Conservation (phyloP, 1,139 yeast species). For the Lodderomyces orthopsilosis region DNA sequence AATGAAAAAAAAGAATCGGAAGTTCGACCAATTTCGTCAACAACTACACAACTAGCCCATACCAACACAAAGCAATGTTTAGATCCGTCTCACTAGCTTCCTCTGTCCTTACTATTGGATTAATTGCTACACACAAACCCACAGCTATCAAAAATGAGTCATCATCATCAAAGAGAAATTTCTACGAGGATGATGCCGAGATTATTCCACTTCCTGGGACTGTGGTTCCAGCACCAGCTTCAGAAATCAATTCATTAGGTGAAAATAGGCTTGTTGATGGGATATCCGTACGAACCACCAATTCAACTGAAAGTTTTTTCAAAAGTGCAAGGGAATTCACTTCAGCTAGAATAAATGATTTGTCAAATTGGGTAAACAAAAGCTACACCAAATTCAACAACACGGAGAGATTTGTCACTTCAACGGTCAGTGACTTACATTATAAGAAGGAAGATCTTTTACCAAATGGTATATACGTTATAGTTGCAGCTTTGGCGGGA, state of each 20-base stretch:
- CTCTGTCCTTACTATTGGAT: conserved; percentile 12
- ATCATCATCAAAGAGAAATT: conserved; percentile 37
- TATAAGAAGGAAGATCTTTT: conserved; percentile 69
- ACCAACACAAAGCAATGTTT: conserved; percentile 9
- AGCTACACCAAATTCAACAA: conserved; percentile 51
- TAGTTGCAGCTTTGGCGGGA: conserved; percentile 78
- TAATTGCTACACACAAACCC: conserved; percentile 7
- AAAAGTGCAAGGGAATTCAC: conserved; percentile 42
- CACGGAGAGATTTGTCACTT: conserved; percentile 65
- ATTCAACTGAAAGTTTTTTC: conserved; percentile 47
- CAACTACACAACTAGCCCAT: not conserved
- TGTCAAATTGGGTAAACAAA: conserved; percentile 25
- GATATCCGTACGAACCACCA: conserved; percentile 54
- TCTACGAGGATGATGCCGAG: conserved; percentile 59
- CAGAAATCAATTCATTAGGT: conserved; percentile 41
- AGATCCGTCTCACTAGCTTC: conserved; percentile 10
- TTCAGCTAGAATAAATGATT: conserved; percentile 16
- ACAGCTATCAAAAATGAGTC: conserved; percentile 20
- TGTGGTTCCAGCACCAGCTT: conserved; percentile 48
- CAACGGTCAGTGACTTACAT: conserved; percentile 68
- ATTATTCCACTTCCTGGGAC: conserved; percentile 56
- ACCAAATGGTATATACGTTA: conserved; percentile 71
- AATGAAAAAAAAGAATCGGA: not conserved
- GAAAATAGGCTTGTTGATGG: conserved; percentile 54
- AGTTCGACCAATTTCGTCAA: not conserved